Base-by-base conservation (phyloP, 23 red algal species). In the Porphyridium purpureum region DNA sequence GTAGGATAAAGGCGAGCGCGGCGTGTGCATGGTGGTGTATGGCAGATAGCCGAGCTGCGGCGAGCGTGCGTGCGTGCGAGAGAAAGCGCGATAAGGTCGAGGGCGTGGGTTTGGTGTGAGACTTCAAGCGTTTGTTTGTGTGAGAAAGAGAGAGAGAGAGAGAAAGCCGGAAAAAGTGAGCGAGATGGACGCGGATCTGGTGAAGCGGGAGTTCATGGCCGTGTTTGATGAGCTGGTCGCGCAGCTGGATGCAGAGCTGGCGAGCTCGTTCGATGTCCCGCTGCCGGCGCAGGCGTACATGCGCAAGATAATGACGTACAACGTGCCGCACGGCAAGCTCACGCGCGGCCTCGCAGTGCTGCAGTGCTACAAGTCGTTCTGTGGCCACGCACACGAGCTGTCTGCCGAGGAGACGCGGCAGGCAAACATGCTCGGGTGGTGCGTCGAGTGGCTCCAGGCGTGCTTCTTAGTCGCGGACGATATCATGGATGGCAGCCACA, bases 391-490 rank as follows among this genome's bases (percentile, higher is more conserved):
- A 1, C 23, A 27, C 1, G 47, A 61, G 44, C 8, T 50, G 29
- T 17, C 71, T 2, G 19, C 55, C 15, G 61, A 46, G 22, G 29
- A 21, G 20, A 29, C 72, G 57, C 31, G 31, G 5, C 27, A 26
- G 15, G 80, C 80, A 5, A 35, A 57, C 27, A 50, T 81, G 24
- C 64, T 98, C n/a, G 90, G 90, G 15, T 98, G 90, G 90, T 98
- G 90, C 53, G 81, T 98, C n/a, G 90, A 98, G 65, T 60, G 71
- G 25, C 42, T 98, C 33, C 90, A 98, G 64, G 90, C 90, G 17
- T 98, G 72, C 33, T 98, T 98, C 58, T 60, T 98, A 1, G 90
- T 98, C n/a, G 79, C 81, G 7, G 90, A 98, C 69, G 90, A 98
- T 31, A 80, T 98, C 31, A 98, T 98, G 90, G 90, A 98, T 32